Percentiles rank a stretch among this genome's conserved stretches.
phyloP scores from a whole-genome alignment of 805 yeast species.

The Saccharomyces kudriavzevii region DNA sequence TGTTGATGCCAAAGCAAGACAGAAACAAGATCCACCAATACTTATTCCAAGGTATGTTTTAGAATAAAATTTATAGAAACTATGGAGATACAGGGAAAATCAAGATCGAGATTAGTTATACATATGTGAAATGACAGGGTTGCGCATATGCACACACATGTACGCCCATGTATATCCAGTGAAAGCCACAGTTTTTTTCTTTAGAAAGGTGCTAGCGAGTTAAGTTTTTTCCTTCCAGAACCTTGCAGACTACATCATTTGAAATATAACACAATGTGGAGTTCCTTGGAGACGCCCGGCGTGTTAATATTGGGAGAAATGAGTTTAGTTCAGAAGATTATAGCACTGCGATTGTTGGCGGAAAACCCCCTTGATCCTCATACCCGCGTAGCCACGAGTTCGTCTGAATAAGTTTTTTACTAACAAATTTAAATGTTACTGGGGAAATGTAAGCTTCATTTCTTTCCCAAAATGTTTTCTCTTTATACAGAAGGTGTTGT shows the following conservation, averaged over 20 bases:
- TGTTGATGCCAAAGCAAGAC: constrained; percentile 99
- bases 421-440: constrained; percentile 13
- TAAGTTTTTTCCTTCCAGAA: too few relatives aligned
- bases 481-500: constrained; percentile 84
- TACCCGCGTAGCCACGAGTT: neutral
- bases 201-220: too few relatives aligned
- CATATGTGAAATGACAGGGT: neutral
- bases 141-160: neutral
- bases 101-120: neutral
- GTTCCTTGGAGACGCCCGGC: neutral
- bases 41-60: constrained; percentile 91
- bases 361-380: neutral
- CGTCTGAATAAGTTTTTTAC: constrained; percentile 7
- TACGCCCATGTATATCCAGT: neutral
- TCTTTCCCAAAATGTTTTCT: constrained; percentile 3
- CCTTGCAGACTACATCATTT: neutral
- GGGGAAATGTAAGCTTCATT: neutral
- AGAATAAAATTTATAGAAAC: neutral
- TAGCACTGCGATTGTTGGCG: neutral
- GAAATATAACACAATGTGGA: neutral
- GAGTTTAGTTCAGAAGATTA: neutral
- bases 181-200: too few relatives aligned
- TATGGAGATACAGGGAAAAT: neutral
- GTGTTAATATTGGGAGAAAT: too few relatives aligned
- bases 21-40: constrained; percentile 98